Base-by-base conservation (phyloP, 176 grass and related monocot species). In the Lolium multiflorum region DNA sequence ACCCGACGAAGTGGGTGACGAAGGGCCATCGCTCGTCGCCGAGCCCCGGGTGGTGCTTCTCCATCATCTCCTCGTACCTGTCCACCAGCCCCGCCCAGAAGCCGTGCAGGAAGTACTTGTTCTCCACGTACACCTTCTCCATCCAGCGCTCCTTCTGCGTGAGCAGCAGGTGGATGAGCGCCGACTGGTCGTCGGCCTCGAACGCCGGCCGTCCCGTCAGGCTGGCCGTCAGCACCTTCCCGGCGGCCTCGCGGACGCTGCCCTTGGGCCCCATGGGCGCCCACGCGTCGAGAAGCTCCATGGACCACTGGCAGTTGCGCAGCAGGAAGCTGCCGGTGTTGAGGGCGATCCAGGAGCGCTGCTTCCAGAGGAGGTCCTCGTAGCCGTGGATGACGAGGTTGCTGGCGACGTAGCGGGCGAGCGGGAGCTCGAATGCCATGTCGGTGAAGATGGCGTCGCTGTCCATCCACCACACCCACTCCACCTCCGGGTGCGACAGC, bases 401-500 rank as follows among this genome's bases (percentile, higher is more conserved):
- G 85, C 80, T 69, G 3, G 41, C 24, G 24, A 78, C 64, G 70
- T 97, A 97, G 1, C 90, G 88, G 0, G 28, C 10, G 5, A 94
- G 80, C 4, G 94, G 94, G 72, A 94, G 84, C 74, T 90, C 87
- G 81, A 96, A 96, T 5, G 79, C 94, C 91, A 96, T 96, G 91
- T 96, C 94, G 60, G 91, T 97, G 82, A 97, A 68, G n/a, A 97
- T 47, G 7, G 94, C 89, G 82, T 88, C 87, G 78, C 74, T 69
- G 89, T 97, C 94, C 89, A 94, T 78, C 94, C 94, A 97, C 94
- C 94, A 94, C 55, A 94, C 68, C 94, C 94, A 97, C 91, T 97
- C 94, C 21, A 88, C 78, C 92, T 97, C 94, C 80, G 94, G 91
- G 70, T 97, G 94, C 8, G 94, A 88, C 5, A 97, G 83, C 92